Evolutionary conservation across 306 rosid genomes (phyloP).

Genomic region (Casuarina glauca): DNA sequence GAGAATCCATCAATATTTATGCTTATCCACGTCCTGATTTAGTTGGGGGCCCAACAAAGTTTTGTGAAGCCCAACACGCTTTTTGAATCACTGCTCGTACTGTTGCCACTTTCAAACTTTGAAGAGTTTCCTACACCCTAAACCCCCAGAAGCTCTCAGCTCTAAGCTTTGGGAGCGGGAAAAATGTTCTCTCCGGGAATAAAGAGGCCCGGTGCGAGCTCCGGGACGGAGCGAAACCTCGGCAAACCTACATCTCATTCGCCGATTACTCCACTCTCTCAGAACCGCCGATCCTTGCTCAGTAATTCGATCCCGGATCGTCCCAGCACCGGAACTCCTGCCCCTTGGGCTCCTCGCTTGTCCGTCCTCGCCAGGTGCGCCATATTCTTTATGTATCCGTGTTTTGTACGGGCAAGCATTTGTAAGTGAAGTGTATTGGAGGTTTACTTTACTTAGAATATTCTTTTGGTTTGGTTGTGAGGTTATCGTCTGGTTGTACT

Average conservation of each 20-base stretch:
- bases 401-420: neutral
- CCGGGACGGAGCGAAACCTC: constrained; percentile 27
- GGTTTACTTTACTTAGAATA: neutral
- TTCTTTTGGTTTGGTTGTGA: neutral
- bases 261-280: constrained; percentile 63
- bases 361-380: constrained; percentile 83
- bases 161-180: neutral
- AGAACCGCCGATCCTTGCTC: constrained; percentile 32
- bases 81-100: too few relatives aligned
- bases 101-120: neutral
- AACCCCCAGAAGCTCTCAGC: constrained; percentile 30
- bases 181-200: constrained; percentile 77
- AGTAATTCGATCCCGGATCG: constrained; percentile 60
- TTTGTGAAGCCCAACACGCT: too few relatives aligned
- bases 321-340: constrained; percentile 91
- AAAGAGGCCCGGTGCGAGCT: constrained; percentile 47
- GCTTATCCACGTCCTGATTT: too few relatives aligned
- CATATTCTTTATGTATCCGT: neutral
- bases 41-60: too few relatives aligned
- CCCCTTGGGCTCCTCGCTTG: constrained; percentile 95
- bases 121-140: constrained; percentile 28
- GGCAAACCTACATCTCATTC: constrained; percentile 35
- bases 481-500: too few relatives aligned
- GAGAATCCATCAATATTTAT: too few relatives aligned
- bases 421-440: neutral